These are phyloP conservation scores for Irpex lacteus DNA, from an alignment of 1,284 basidiomycete species.

Conservation along the genomic window DNA sequence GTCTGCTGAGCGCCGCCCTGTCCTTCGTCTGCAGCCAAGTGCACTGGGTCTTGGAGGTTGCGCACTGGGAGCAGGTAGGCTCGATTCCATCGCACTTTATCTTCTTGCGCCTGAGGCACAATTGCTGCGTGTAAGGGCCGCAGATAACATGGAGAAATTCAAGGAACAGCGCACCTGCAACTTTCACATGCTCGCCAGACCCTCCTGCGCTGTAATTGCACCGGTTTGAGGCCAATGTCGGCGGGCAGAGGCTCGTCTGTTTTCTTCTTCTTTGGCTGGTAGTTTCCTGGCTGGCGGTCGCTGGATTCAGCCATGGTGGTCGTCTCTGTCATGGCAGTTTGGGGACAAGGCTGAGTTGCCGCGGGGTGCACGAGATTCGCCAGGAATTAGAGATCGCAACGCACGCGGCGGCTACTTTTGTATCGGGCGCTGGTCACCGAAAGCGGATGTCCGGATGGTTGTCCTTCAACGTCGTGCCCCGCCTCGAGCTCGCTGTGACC, in stretches of 20 bases:
- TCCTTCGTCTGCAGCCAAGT: constrained; percentile 87
- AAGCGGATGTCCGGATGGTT: neutral
- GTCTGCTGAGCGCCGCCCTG: constrained; percentile 78
- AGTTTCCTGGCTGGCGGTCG: constrained; percentile 42
- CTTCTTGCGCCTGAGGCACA: constrained; percentile 68
- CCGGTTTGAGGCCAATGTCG: constrained; percentile 62
- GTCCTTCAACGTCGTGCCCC: neutral
- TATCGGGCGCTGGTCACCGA: constrained; percentile 7
- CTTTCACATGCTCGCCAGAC: constrained; percentile 84
- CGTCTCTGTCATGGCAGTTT: constrained; percentile 50
- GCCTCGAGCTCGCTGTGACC: constrained; percentile 5
- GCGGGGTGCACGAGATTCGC: constrained; percentile 16
- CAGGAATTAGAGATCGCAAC: constrained; percentile 13
- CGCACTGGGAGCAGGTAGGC: constrained; percentile 80
- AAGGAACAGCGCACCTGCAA: constrained; percentile 59
- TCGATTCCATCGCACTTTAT: constrained; percentile 86
- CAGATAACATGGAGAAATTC: neutral
- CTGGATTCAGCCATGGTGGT: constrained; percentile 46
- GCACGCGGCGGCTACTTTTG: constrained; percentile 13
- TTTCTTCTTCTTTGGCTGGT: constrained; percentile 64
- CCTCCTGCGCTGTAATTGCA: constrained; percentile 71
- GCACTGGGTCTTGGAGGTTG: constrained; percentile 68
- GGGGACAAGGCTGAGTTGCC: constrained; percentile 20
- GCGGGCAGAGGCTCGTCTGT: constrained; percentile 53
- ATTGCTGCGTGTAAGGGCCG: constrained; percentile 4